Evolutionary conservation across 352 stramenopile species (phyloP).

Genomic region (Globisporangium mamillatum): DNA sequence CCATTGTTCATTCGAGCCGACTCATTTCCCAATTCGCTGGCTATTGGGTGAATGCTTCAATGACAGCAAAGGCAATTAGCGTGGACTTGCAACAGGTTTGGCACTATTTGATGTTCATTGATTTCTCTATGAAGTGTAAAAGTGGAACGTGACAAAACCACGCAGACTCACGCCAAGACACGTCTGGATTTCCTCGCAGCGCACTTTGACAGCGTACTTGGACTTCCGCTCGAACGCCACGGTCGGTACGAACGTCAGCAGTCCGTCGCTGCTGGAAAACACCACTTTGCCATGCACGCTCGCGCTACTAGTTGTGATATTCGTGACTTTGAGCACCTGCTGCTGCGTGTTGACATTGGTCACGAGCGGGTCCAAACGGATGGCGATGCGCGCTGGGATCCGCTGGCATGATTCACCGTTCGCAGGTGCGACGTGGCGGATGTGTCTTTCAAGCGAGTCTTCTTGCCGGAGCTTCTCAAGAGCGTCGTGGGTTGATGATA

Average conservation of each 20-base stretch:
- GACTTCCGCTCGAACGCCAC: constrained; percentile 35
- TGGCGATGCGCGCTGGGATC: constrained; percentile 7
- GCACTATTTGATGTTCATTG: not conserved
- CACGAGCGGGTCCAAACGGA: constrained; percentile 27
- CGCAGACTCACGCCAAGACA: constrained; percentile 16
- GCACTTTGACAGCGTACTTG: constrained; percentile 31
- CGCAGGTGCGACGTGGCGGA: constrained; percentile 14
- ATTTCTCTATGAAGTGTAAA: constrained; percentile 14
- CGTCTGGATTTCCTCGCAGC: constrained; percentile 27
- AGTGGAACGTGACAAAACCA: constrained; percentile 20
- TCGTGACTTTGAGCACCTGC: constrained; percentile 33
- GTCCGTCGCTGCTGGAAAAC: constrained; percentile 16
- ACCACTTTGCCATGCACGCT: constrained; percentile 22
- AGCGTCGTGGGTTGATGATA: constrained; percentile 17
- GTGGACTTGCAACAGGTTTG: not conserved
- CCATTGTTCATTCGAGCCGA: too few relatives aligned
- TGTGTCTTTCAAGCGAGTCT: constrained; percentile 16
- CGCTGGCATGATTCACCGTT: constrained; percentile 19
- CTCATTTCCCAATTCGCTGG: not conserved
- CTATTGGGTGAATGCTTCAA: not conserved
- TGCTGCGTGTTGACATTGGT: constrained; percentile 25
- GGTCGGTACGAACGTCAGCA: constrained; percentile 29
- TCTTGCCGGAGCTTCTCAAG: constrained; percentile 12
- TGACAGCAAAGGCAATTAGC: too few relatives aligned
- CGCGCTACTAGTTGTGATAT: constrained; percentile 16